phyloP scores from a whole-genome alignment of 352 stramenopile genomes.

The Pythium aristosporum region DNA sequence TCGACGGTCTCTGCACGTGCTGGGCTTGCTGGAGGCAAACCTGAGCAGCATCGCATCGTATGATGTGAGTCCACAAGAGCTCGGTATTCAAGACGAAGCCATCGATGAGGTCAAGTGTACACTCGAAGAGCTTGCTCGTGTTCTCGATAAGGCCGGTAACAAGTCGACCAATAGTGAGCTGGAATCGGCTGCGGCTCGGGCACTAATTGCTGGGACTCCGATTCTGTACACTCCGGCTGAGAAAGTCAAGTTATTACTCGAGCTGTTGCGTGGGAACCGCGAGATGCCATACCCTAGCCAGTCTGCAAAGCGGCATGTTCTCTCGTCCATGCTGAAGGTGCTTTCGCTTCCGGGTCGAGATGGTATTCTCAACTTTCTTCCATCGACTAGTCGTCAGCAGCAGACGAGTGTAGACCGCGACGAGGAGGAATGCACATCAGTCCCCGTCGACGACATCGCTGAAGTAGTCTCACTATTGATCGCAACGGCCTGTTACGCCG shows the following conservation, averaged over 20 bases:
- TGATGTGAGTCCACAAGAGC: slow-evolving; percentile 43
- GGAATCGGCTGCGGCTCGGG: slow-evolving; percentile 56
- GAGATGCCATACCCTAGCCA: slow-evolving; percentile 26
- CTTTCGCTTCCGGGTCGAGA: slow-evolving; percentile 57
- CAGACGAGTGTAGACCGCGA: slow-evolving; percentile 20
- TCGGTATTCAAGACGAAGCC: slow-evolving; percentile 37
- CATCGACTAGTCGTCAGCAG: background rate
- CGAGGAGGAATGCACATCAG: slow-evolving; percentile 4
- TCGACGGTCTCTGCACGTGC: slow-evolving; percentile 5
- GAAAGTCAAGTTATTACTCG: slow-evolving; percentile 66
- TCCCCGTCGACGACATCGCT: slow-evolving; percentile 21
- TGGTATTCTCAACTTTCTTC: slow-evolving; percentile 74
- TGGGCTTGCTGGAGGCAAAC: slow-evolving; percentile 67
- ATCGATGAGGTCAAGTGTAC: slow-evolving; percentile 38
- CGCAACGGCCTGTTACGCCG: slow-evolving; percentile 16
- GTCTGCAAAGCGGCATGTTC: slow-evolving; percentile 52
- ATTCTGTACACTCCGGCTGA: slow-evolving; percentile 68
- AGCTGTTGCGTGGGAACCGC: slow-evolving; percentile 51
- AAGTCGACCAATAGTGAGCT: slow-evolving; percentile 24
- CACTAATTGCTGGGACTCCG: slow-evolving; percentile 61
- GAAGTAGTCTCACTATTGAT: slow-evolving; percentile 34
- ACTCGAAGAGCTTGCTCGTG: slow-evolving; percentile 47
- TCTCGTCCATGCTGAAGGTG: slow-evolving; percentile 51
- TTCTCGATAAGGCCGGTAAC: slow-evolving; percentile 7
- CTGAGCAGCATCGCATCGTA: slow-evolving; percentile 59